Evolutionary conservation across 805 yeast genomes (phyloP).

Genomic region (Komagataella pseudopastoris): DNA sequence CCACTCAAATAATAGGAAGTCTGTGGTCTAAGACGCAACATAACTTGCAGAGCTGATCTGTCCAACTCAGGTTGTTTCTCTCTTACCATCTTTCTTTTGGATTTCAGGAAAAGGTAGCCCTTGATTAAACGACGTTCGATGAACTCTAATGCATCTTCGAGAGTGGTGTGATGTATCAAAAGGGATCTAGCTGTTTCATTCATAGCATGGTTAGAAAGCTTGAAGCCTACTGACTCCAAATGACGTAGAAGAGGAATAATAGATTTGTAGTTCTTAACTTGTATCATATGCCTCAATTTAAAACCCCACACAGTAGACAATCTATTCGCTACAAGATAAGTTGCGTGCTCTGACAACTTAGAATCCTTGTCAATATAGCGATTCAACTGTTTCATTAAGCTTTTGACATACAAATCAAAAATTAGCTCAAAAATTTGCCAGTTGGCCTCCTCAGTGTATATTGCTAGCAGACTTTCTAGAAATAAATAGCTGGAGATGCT

Average conservation of each 20-base stretch:
- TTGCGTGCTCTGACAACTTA: not conserved
- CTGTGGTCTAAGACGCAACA: not conserved
- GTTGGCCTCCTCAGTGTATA: constrained; percentile 2
- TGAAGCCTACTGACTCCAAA: constrained; percentile 9
- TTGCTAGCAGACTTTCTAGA: not conserved
- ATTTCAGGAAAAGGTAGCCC: constrained; percentile 5
- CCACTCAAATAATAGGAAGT: not conserved
- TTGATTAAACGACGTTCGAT: constrained; percentile 15
- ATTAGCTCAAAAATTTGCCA: constrained; percentile 1
- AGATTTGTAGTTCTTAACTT: constrained; percentile 9
- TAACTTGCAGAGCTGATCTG: not conserved
- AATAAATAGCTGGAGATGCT: not conserved
- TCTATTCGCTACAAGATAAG: constrained; percentile 5
- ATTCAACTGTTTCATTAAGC: constrained; percentile 1
- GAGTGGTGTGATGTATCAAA: constrained; percentile 7
- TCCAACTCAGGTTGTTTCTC: not conserved
- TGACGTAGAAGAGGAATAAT: constrained; percentile 6
- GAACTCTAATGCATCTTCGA: constrained; percentile 12
- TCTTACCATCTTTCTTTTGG: constrained; percentile 1
- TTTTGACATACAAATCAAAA: not conserved
- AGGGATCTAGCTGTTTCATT: constrained; percentile 15
- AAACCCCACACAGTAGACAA: constrained; percentile 16
- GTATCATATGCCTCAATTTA: constrained; percentile 14
- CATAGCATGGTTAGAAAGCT: constrained; percentile 12
- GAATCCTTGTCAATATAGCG: not conserved